Percentiles rank a stretch among this genome's conserved stretches.
These are phyloP conservation scores for Beta macrorhiza DNA, from an alignment of 179 eudicot species.

Conservation along the genomic window DNA sequence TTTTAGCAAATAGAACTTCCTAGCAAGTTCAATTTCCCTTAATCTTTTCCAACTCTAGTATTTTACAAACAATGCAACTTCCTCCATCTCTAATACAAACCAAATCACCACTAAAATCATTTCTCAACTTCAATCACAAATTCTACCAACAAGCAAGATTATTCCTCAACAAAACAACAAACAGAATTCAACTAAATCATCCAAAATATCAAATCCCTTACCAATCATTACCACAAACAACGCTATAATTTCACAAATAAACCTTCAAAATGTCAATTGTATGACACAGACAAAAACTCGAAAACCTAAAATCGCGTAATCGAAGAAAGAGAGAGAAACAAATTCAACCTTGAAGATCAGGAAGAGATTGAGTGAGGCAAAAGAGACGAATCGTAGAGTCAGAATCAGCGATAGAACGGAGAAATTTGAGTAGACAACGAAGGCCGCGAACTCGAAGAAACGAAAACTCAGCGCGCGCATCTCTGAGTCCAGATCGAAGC, in stretches of 20 bases:
- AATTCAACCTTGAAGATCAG: slow-evolving; percentile 63
- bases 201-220: neutral
- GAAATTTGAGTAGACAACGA: slow-evolving; percentile 78
- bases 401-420: slow-evolving; percentile 68
- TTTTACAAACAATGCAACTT: neutral
- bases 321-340: neutral
- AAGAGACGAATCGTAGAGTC: slow-evolving; percentile 64
- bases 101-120: neutral
- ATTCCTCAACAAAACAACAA: neutral
- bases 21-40: neutral
- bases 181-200: neutral
- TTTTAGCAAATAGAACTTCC: neutral
- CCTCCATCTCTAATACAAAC: neutral
- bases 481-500: slow-evolving; percentile 77
- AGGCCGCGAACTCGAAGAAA: slow-evolving; percentile 80
- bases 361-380: slow-evolving; percentile 61
- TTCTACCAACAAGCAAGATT: neutral
- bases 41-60: neutral
- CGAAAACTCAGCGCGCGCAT: slow-evolving; percentile 79
- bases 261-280: neutral
- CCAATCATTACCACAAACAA: neutral
- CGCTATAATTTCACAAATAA: neutral
- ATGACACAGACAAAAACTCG: neutral
- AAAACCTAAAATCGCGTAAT: neutral
- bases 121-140: neutral